Evolutionary conservation across 352 stramenopile genomes (phyloP).

Genomic region (Aphanomyces stellatus): DNA sequence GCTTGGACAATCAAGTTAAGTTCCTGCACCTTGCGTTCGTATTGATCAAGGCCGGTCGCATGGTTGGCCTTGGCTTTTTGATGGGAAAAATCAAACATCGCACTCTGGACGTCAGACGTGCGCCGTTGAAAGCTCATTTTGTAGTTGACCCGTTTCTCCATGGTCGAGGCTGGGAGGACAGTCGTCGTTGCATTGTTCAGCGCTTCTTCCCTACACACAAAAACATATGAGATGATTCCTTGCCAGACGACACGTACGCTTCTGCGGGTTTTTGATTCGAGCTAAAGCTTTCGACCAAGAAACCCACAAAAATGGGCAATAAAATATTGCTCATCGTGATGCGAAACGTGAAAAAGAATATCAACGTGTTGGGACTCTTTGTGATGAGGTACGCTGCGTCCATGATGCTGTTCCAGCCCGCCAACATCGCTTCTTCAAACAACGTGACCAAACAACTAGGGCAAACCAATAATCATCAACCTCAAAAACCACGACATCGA

Average conservation of each 20-base stretch:
- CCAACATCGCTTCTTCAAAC: slow-evolving; percentile 64
- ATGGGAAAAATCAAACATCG: slow-evolving; percentile 77
- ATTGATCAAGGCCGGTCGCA: no score
- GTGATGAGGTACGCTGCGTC: slow-evolving; percentile 66
- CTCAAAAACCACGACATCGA: no score
- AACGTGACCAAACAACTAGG: slow-evolving; percentile 54
- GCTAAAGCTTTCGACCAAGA: slow-evolving; percentile 76
- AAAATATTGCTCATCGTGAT: slow-evolving; percentile 79
- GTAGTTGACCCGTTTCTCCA: slow-evolving; percentile 34
- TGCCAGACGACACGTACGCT: slow-evolving; percentile 33
- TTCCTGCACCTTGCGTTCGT: slow-evolving; percentile 55
- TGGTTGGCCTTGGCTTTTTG: background rate
- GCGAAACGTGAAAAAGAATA: slow-evolving; percentile 79
- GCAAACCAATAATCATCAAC: background rate
- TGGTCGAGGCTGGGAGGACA: slow-evolving; percentile 1
- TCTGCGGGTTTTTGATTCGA: slow-evolving; percentile 66
- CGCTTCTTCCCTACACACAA: slow-evolving; percentile 46
- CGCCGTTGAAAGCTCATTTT: slow-evolving; percentile 61
- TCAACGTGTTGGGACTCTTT: slow-evolving; percentile 41
- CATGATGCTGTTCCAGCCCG: slow-evolving; percentile 75
- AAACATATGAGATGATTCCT: slow-evolving; percentile 5
- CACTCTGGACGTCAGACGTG: slow-evolving; percentile 56
- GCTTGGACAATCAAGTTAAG: slow-evolving; percentile 47
- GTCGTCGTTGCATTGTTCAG: slow-evolving; percentile 29
- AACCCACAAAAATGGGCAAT: slow-evolving; percentile 78